Percentiles rank a stretch among this genome's conserved stretches.
phyloP scores from a whole-genome alignment of 2,329 filamentous ascomycete genomes.

The Fusarium pseudonygamai region DNA sequence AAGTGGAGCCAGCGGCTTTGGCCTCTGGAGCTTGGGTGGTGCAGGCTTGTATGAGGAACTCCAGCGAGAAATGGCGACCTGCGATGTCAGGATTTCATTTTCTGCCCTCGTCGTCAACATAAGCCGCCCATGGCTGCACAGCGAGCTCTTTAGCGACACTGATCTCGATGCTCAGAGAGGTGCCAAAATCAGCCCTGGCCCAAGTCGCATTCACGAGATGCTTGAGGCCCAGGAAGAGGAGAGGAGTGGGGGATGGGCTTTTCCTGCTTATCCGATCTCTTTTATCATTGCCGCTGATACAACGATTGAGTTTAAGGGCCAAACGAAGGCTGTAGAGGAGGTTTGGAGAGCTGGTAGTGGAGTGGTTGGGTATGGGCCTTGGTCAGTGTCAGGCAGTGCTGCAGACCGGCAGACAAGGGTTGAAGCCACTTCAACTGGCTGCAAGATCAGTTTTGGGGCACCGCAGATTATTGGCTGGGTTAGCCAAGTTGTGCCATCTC shows the following conservation, averaged over 20 bases:
- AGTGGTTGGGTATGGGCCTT: not conserved
- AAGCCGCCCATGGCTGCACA: not conserved
- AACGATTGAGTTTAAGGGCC: not conserved
- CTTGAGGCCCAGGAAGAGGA: not conserved
- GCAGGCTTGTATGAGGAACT: not conserved
- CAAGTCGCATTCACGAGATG: not conserved
- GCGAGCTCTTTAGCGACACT: not conserved
- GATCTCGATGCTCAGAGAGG: not conserved
- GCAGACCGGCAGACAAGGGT: not conserved
- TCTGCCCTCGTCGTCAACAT: not conserved
- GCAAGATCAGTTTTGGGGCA: not conserved
- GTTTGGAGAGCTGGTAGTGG: not conserved
- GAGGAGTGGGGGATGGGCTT: not conserved
- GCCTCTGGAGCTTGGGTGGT: not conserved
- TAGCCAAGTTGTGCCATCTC: not conserved
- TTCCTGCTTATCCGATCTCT: not conserved
- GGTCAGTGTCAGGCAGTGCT: not conserved
- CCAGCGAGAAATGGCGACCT: not conserved
- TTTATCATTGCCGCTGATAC: not conserved
- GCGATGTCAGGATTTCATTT: not conserved
- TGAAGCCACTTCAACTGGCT: not conserved
- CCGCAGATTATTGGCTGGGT: not conserved
- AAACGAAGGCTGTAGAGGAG: not conserved
- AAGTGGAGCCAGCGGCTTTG: rapidly evolving
- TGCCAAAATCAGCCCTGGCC: not conserved